phyloP scores from a whole-genome alignment of 192 early-diverging fungal genomes.

The Coemansia sp. region DNA sequence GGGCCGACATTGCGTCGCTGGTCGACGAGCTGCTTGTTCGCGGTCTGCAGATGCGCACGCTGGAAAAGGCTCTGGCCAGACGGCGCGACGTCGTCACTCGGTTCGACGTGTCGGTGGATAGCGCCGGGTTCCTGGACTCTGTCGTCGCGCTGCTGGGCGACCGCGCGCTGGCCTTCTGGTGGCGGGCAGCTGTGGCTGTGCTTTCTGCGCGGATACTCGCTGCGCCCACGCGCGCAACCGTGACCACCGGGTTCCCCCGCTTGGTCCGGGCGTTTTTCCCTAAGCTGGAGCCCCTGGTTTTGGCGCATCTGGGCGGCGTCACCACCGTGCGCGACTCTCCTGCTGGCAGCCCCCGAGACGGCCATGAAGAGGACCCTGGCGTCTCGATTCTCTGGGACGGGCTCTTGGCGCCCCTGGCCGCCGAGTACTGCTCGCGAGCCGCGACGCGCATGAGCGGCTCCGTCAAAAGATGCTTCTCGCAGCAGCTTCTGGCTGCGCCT shows the following conservation, averaged over 20 bases:
- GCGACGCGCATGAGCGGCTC: slow-evolving; percentile 28
- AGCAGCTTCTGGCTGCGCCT: slow-evolving; percentile 13
- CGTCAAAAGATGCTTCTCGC: slow-evolving; percentile 20
- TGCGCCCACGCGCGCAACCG: not conserved
- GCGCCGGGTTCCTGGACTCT: slow-evolving; percentile 11
- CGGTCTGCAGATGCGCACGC: slow-evolving; percentile 26
- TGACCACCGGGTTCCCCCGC: slow-evolving; percentile 32
- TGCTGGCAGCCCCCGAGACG: not conserved
- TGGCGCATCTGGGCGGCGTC: slow-evolving; percentile 19
- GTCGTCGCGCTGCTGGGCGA: slow-evolving; percentile 22
- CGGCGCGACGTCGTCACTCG: slow-evolving; percentile 25
- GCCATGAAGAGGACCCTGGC: slow-evolving; percentile 3
- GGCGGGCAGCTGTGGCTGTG: slow-evolving; percentile 27
- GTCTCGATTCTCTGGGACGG: slow-evolving; percentile 28
- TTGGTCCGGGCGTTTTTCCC: slow-evolving; percentile 34
- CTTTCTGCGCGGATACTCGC: slow-evolving; percentile 17
- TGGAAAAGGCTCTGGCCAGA: slow-evolving; percentile 40
- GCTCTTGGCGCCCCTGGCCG: slow-evolving; percentile 21
- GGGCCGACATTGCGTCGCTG: slow-evolving; percentile 19
- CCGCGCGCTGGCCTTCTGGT: slow-evolving; percentile 34
- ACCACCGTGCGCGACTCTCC: slow-evolving; percentile 1
- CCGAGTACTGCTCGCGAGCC: slow-evolving; percentile 26
- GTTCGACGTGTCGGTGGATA: slow-evolving; percentile 19
- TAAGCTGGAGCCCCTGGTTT: slow-evolving; percentile 23
- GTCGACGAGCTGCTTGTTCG: slow-evolving; percentile 19